Base-by-base conservation (phyloP, 2,329 filamentous ascomycete species). In the Dichotomopilus funicola region DNA sequence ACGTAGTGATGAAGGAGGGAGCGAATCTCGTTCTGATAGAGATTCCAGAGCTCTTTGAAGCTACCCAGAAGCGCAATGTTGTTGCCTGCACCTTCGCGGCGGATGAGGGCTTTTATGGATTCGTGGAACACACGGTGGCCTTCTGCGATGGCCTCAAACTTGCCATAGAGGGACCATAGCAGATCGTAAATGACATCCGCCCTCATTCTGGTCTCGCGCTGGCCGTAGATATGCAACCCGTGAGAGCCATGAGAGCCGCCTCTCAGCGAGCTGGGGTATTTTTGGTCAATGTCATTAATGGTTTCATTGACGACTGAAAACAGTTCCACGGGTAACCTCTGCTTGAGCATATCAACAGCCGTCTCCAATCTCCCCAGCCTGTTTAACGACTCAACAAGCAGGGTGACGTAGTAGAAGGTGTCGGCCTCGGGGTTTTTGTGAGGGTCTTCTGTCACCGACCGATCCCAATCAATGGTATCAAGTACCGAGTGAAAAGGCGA, bases 21-120 rank as follows among this genome's bases (percentile, higher is more conserved):
- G 43, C 91, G 84, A 62, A 99, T 97, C 77, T 99, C 94, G 71
- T 95, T 97, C 68, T 99, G 94, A 66, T 96, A 92, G 6, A 99
- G 76, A 67, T 96, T 96, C 95, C 95, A 99, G 42, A 99, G 75
- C 72, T 97, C 94, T 66, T 92, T 94, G 72, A 99, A 99, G 54
- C 91, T 91, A 54, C 90, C 86, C 5, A 90, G 86, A 49, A 97
- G 78, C 0, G 82, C 79, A 42, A 75, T 79, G 63, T 82, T 74
- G 75, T 86, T 75, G 70, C 83, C 71, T 12, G 77, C 76, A 4
- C 87, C 88, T 67, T 97, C 91, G 49, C 95, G 84, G 59, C 86
- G 84, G 53, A 92, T 84, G 56, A 99, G 88, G 1, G 89, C 88
- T 60, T 87, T 87, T 66, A 96, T 87, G 47, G 95, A 88, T 69